Evolutionary conservation across 495 filamentous ascomycete genomes (phyloP), one percentile per base, ranked within the genome.

Genomic region (Aspergillus biplanus): DNA sequence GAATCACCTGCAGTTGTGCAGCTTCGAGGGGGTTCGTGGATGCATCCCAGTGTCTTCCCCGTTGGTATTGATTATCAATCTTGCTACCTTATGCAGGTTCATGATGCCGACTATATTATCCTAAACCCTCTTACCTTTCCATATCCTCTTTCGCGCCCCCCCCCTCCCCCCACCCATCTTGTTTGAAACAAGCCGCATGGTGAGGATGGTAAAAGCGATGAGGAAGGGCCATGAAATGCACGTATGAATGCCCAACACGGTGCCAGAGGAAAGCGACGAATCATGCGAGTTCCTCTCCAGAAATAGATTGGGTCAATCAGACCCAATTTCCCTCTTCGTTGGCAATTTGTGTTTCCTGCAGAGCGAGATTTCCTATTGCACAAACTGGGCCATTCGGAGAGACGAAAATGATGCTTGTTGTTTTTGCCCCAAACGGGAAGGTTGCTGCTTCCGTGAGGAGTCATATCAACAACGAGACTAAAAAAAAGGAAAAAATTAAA

Each of bases 161-260:
- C 16, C 1, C 5, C 56, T 33, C 64, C 63, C 42, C 52, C 44
- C 53, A 52, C 31, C 54, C 49, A 47, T 62, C 59, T 62, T 53
- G 44, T 58, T 67, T 39, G n/a, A 56, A 56, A 62, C 46, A 52
- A 59, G 57, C 42, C 57, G 63, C 57, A 56, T 33, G 44, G 33
- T 39, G n/a, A 34, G 33, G 39, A 61, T 33, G 52, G 48, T 21
- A 62, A 33, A 12, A 42, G 49, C 34, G 35, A 42, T 60, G 50
- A 52, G 54, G 47, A 54, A 49, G 35, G 56, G 56, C 31, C 31
- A 15, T 9, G 27, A 18, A 47, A 66, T 72, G 73, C 71, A 75
- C 59, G 71, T 65, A 73, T 73, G 69, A 70, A 72, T 75, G 73
- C 73, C 71, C 73, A 75, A 75, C 70, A 64, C 65, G 47, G 62